Percentiles rank a stretch among this genome's conserved stretches.
These are phyloP conservation scores for Trichoderma asperellum DNA, from an alignment of 2,329 filamentous ascomycete genomes.

Conservation along the genomic window DNA sequence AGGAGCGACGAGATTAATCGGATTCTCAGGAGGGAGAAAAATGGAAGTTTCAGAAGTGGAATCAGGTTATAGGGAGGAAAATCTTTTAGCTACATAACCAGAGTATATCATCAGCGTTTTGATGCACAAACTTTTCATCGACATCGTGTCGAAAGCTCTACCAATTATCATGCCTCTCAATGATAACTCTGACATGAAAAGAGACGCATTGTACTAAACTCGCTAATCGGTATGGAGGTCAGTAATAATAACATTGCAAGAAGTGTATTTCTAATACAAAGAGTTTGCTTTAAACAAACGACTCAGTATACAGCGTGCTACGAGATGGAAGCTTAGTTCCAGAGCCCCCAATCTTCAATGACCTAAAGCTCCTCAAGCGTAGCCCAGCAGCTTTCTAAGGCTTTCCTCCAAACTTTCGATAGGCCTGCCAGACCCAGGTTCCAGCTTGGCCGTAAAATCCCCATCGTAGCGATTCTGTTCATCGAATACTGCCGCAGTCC, in stretches of 20 bases:
- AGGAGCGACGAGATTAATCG: no score
- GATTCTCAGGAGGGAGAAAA: no score
- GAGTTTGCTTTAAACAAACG: no score
- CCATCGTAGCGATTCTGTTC: conserved; percentile 30
- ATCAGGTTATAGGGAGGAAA: no score
- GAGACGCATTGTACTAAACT: not conserved
- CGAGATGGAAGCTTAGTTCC: not conserved
- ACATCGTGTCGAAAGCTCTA: no score
- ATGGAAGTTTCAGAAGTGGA: no score
- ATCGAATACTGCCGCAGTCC: conserved; percentile 29
- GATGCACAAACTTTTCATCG: no score
- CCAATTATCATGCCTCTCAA: not conserved
- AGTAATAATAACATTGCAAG: not conserved
- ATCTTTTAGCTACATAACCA: no score
- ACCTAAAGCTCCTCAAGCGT: not conserved
- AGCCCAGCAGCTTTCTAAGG: conserved; percentile 10
- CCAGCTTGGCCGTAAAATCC: conserved; percentile 26
- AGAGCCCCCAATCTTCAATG: not conserved
- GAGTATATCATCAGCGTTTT: no score
- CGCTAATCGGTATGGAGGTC: not conserved
- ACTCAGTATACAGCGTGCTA: not conserved
- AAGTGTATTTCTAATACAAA: no score
- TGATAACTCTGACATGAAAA: not conserved
- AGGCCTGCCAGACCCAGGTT: conserved; percentile 20
- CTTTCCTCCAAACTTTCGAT: conserved; percentile 9